Evolutionary conservation across 2,329 filamentous ascomycete genomes (phyloP).

Genomic region (Epichloe gansuensis): DNA sequence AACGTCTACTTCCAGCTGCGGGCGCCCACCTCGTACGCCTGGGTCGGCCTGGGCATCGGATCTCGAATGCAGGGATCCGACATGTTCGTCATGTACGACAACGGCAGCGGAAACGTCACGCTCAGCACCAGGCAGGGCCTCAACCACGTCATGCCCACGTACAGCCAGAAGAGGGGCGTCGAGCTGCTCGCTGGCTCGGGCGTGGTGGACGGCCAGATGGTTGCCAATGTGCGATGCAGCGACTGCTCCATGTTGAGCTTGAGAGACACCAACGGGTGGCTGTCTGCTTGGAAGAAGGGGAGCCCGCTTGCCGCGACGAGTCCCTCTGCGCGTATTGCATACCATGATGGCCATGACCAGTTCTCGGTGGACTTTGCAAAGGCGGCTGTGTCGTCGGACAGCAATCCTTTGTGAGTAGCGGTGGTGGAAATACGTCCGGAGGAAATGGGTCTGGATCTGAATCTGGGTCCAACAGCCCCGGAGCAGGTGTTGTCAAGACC

Average conservation of each 20-base stretch:
- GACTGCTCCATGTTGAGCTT: constrained; percentile 39
- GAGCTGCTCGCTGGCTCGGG: constrained; percentile 48
- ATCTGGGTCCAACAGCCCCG: background rate
- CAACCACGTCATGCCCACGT: constrained; percentile 35
- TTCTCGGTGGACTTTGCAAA: constrained; percentile 38
- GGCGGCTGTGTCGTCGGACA: constrained; percentile 33
- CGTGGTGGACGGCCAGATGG: constrained; percentile 37
- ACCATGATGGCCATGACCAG: constrained; percentile 32
- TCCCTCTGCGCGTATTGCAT: constrained; percentile 25
- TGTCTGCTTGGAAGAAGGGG: constrained; percentile 42
- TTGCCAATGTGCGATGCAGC: constrained; percentile 45
- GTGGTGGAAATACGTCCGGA: constrained; percentile 6
- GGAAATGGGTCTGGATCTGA: background rate
- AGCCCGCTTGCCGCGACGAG: constrained; percentile 31
- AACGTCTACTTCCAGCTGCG: constrained; percentile 50
- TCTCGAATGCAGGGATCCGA: constrained; percentile 40
- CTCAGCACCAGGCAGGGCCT: constrained; percentile 42
- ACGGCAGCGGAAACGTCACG: constrained; percentile 47
- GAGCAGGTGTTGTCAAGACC: background rate
- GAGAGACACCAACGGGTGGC: constrained; percentile 33
- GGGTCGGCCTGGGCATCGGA: constrained; percentile 49
- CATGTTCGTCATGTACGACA: constrained; percentile 51
- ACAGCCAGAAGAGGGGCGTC: constrained; percentile 31
- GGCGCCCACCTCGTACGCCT: constrained; percentile 40
- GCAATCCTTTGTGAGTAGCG: constrained; percentile 37